A percentile compares a stretch with the other conserved stretches of the same genome.
These are phyloP conservation scores for Akanthomyces lecanii DNA, from an alignment of 2,329 filamentous ascomycete species.

Conservation along the genomic window DNA sequence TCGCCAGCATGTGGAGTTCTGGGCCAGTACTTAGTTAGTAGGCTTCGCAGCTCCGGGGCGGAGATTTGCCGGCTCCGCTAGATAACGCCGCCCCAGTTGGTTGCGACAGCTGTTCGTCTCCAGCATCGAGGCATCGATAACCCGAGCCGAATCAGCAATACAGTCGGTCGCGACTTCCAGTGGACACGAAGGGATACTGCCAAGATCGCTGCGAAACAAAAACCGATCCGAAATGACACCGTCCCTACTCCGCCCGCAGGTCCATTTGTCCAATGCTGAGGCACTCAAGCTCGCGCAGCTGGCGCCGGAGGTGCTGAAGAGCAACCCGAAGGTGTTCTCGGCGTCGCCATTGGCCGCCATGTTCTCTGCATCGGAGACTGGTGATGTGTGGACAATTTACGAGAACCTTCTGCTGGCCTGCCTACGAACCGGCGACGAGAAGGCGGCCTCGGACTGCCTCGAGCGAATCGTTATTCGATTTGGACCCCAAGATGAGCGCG, in stretches of 20 bases:
- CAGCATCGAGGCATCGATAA: neutral
- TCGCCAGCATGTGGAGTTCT: neutral
- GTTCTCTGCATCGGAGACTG: conserved; percentile 59
- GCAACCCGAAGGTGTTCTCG: conserved; percentile 50
- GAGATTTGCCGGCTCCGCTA: conserved; percentile 19
- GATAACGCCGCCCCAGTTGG: neutral
- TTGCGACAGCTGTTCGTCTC: conserved; percentile 11
- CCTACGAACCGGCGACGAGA: conserved; percentile 77
- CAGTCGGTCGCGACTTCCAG: neutral
- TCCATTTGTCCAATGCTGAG: conserved; percentile 51
- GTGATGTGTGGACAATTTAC: conserved; percentile 78
- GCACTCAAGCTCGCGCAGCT: conserved; percentile 57
- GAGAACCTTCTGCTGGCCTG: conserved; percentile 85
- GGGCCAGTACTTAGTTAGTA: too few relatives aligned
- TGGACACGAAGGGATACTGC: neutral
- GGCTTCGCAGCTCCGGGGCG: conserved; percentile 2
- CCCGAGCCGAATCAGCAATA: neutral
- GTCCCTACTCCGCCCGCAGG: conserved; percentile 53
- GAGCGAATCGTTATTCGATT: conserved; percentile 75
- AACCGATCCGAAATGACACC: conserved; percentile 39
- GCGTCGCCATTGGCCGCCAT: conserved; percentile 51
- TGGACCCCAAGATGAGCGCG: conserved; percentile 75
- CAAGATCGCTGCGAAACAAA: neutral
- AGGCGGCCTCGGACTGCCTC: conserved; percentile 70
- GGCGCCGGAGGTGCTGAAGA: conserved; percentile 53